These are phyloP conservation scores for Metschnikowia amazonensis DNA, from an alignment of 805 yeast genomes.

Conservation along the genomic window DNA sequence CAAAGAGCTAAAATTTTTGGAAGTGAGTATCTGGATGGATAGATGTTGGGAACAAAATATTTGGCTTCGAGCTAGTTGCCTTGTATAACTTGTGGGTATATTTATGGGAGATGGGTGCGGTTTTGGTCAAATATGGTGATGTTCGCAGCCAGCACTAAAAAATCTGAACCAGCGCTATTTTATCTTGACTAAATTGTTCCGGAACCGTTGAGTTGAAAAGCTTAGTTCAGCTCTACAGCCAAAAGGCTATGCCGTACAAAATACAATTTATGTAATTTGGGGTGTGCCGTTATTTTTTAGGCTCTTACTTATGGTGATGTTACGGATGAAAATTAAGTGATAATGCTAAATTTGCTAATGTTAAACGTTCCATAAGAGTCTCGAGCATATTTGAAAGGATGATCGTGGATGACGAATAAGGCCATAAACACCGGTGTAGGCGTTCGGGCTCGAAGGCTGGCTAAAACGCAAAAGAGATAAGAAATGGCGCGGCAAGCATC, in stretches of 20 bases:
- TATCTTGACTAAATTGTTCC: background rate
- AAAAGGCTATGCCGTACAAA: too few relatives aligned
- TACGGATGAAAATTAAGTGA: too few relatives aligned
- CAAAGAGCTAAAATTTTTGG: too few relatives aligned
- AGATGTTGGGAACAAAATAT: too few relatives aligned
- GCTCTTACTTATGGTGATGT: too few relatives aligned
- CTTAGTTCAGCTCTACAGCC: background rate
- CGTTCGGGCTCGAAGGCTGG: background rate
- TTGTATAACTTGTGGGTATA: background rate
- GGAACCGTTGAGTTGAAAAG: background rate
- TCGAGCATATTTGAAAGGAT: too few relatives aligned
- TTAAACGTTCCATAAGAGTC: too few relatives aligned
- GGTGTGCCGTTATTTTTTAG: too few relatives aligned
- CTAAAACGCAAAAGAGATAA: constrained; percentile 1
- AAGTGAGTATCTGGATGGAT: too few relatives aligned
- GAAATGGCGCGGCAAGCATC: background rate
- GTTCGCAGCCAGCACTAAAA: constrained; percentile 3
- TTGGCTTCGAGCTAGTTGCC: background rate
- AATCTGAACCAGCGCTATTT: background rate
- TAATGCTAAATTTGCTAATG: too few relatives aligned
- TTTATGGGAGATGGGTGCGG: background rate
- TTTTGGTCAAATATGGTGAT: background rate
- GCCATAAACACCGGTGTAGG: background rate
- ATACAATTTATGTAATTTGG: too few relatives aligned
- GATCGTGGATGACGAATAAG: background rate